A percentile compares a stretch with the other conserved stretches of the same genome.
phyloP scores from a whole-genome alignment of 2,329 filamentous ascomycete genomes.

The Cladosporium sp. region DNA sequence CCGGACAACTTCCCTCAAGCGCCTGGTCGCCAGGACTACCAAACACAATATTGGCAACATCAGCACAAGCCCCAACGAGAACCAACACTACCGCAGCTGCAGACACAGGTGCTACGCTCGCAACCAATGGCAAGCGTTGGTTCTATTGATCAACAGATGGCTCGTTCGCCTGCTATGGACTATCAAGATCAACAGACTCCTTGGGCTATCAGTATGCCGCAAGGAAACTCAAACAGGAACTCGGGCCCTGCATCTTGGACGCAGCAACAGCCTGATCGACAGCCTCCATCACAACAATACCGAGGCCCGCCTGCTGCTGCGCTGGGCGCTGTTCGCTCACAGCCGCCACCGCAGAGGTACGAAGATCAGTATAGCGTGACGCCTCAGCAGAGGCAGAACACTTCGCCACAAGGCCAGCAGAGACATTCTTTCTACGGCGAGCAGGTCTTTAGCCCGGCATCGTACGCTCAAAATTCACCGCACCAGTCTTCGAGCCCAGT shows the following conservation, averaged over 20 bases:
- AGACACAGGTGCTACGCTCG: conserved; percentile 1
- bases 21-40: conserved; percentile 10
- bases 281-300: not conserved
- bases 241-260: not conserved
- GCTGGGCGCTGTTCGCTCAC: conserved; percentile 3
- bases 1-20: conserved; percentile 7
- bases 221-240: not conserved
- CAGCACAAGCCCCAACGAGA: not conserved
- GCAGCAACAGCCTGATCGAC: not conserved
- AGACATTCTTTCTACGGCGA: conserved; percentile 1
- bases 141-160: conserved; percentile 20
- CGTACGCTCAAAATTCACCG: not conserved
- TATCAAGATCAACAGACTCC: conserved; percentile 28
- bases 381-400: not conserved
- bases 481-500: not conserved
- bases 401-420: not conserved
- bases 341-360: not conserved
- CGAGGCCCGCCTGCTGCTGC: conserved; percentile 6
- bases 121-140: conserved; percentile 10
- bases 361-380: conserved; percentile 5
- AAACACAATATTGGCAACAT: conserved; percentile 12
- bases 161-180: conserved; percentile 22
- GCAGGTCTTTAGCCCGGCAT: not conserved
- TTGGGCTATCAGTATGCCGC: conserved; percentile 24
- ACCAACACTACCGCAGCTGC: conserved; percentile 8